Conservation (phyloP, 2,329 filamentous ascomycete genomes). For the Pseudonectria buxi region DNA sequence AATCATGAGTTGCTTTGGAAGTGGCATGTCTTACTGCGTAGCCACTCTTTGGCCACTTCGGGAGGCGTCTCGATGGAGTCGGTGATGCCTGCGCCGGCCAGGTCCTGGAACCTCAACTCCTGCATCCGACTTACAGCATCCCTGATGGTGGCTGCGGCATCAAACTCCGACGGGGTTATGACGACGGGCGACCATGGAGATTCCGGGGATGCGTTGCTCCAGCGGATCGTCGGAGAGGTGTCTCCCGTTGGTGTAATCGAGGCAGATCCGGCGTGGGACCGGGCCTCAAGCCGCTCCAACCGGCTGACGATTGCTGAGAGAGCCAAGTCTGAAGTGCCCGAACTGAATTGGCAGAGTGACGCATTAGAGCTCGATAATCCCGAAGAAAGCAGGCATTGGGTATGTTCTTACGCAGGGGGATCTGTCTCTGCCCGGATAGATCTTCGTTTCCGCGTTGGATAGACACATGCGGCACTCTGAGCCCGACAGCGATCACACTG, state of each 20-base stretch:
- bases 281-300: constrained; percentile 23
- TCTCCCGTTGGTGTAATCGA: constrained; percentile 1
- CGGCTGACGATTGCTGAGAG: constrained; percentile 24
- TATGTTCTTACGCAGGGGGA: constrained; percentile 11
- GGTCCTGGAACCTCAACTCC: constrained; percentile 15
- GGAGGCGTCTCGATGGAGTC: constrained; percentile 19
- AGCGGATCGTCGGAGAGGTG: constrained; percentile 1
- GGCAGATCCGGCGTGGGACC: constrained; percentile 2
- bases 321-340: constrained; percentile 9
- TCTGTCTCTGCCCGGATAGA: constrained; percentile 10
- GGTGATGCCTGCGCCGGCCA: constrained; percentile 16
- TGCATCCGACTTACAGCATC: constrained; percentile 24
- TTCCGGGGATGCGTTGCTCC: constrained; percentile 11
- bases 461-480: constrained; percentile 21
- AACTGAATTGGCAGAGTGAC: constrained; percentile 2
- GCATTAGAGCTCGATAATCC: not conserved
- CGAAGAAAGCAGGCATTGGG: constrained; percentile 1
- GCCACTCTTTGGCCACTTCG: constrained; percentile 22
- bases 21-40: constrained; percentile 14
- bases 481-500: constrained; percentile 20
- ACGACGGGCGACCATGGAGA: constrained; percentile 10
- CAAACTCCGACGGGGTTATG: constrained; percentile 10
- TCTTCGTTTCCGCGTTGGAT: constrained; percentile 22
- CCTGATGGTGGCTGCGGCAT: constrained; percentile 21
- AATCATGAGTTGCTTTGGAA: rapidly evolving